Base-by-base conservation (phyloP, 2,329 filamentous ascomycete genomes). In the Alternaria triticina region DNA sequence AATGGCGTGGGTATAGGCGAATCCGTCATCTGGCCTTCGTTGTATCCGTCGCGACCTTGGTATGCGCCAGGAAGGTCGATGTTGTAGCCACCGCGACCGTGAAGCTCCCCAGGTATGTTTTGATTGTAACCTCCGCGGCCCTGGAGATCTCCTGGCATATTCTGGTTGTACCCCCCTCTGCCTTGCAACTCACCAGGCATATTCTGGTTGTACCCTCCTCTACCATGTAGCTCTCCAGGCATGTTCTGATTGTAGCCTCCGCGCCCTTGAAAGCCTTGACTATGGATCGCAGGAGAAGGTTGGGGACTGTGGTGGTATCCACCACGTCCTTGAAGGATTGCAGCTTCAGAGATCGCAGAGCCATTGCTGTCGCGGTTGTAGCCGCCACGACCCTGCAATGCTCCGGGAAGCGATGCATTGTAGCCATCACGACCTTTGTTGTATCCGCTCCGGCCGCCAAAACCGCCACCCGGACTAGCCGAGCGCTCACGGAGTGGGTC, bases 71-170 rank as follows among this genome's bases (percentile, higher is more conserved):
- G 62, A n/a, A 40, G 1, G 5, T 40, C 36, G 0, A 70, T 70
- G 46, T 77, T 78, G 60, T 79, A 79, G n/a, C 78, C 77, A 46
- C 75, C 74, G 20, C 78, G 73, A 10, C 79, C 77, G 30, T 78
- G 75, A 59, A 72, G 75, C 17, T 70, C 68, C 51, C 75, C 76
- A 33, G 70, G 68, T 13, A 75, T 63, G 51, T 58, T 73, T 45
- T 60, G 65, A n/a, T 77, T 75, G 63, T 78, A 78, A 8, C 76
- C 75, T 22, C 72, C 76, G 13, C 76, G 66, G 11, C 76, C 75
- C 44, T 76, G 70, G 22, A 72, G 72, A 6, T 69, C 72, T 12
- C 70, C 72, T 54, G 70, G 67, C 57, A 68, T 55, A 23, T 72
- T 70, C 44, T 72, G 66, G 22, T 74, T 77, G 59, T 77, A 77